phyloP scores from a whole-genome alignment of 352 stramenopile species.

The Phytophthora uliginosa region DNA sequence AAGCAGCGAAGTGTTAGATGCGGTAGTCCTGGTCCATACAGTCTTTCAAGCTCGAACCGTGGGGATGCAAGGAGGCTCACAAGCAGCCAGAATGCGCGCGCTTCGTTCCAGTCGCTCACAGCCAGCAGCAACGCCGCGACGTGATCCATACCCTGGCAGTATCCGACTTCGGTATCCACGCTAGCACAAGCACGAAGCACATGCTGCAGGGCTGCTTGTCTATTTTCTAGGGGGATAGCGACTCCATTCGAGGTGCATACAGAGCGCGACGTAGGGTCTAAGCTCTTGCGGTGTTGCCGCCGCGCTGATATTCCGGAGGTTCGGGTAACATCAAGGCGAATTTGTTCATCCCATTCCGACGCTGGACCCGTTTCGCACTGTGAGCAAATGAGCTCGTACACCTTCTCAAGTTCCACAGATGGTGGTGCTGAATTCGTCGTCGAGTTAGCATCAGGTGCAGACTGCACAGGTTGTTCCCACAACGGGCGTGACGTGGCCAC shows the following conservation, averaged over 20 bases:
- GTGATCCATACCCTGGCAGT: constrained; percentile 85
- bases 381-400: constrained; percentile 63
- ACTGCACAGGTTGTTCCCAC: constrained; percentile 23
- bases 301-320: constrained; percentile 76
- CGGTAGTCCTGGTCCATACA: constrained; percentile 71
- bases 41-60: constrained; percentile 64
- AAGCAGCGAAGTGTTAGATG: constrained; percentile 73
- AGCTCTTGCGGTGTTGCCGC: constrained; percentile 42
- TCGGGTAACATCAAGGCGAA: constrained; percentile 69
- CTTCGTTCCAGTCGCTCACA: constrained; percentile 73
- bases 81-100: constrained; percentile 76
- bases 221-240: constrained; percentile 36
- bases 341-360: constrained; percentile 69
- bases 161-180: constrained; percentile 76
- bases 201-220: constrained; percentile 58
- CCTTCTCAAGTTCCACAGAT: constrained; percentile 29
- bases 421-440: constrained; percentile 16
- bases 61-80: constrained; percentile 64
- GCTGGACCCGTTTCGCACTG: constrained; percentile 42
- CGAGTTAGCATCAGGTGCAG: not conserved
- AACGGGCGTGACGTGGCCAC: constrained; percentile 23
- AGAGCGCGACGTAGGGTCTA: constrained; percentile 17
- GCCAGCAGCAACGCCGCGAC: constrained; percentile 72
- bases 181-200: constrained; percentile 74
- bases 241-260: constrained; percentile 24